Evolutionary conservation across 148 eudicot species (phyloP).

Genomic region (Vaccinium macrocarpon): DNA sequence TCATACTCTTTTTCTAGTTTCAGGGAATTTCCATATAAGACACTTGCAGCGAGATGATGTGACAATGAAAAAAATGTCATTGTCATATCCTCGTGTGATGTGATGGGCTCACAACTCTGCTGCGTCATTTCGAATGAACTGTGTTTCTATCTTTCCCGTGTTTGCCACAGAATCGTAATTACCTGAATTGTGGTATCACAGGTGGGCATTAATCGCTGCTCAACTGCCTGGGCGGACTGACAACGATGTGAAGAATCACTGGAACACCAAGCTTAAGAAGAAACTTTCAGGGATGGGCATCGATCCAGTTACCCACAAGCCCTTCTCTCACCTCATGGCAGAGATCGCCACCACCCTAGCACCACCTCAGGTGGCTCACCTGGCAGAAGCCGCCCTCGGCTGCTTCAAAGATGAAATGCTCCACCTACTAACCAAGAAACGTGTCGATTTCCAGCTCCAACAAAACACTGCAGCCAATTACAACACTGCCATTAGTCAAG

Average conservation of each 20-base stretch:
- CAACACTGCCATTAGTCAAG: conserved; percentile 28
- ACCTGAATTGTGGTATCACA: conserved; percentile 18
- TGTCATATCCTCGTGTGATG: background rate
- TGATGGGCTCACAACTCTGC: background rate
- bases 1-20: background rate
- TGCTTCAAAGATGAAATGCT: conserved; percentile 98
- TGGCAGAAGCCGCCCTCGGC: conserved; percentile 93
- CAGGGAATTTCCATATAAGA: background rate
- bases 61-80: background rate
- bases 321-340: conserved; percentile 89
- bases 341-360: conserved; percentile 83
- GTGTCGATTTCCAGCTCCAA: conserved; percentile 67
- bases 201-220: conserved; percentile 94
- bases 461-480: conserved; percentile 18
- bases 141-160: background rate
- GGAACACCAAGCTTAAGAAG: conserved; percentile 96
- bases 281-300: conserved; percentile 97
- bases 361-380: conserved; percentile 85
- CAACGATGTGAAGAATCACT: conserved; percentile 93
- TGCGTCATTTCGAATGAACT: background rate
- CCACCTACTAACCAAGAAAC: conserved; percentile 81
- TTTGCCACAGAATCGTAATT: background rate
- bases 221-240: conserved; percentile 94
- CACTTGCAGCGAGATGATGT: background rate
- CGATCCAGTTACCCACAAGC: conserved; percentile 96